These are phyloP conservation scores for Vachellia pachyceras DNA, from an alignment of 306 rosid genomes.

Conservation along the genomic window DNA sequence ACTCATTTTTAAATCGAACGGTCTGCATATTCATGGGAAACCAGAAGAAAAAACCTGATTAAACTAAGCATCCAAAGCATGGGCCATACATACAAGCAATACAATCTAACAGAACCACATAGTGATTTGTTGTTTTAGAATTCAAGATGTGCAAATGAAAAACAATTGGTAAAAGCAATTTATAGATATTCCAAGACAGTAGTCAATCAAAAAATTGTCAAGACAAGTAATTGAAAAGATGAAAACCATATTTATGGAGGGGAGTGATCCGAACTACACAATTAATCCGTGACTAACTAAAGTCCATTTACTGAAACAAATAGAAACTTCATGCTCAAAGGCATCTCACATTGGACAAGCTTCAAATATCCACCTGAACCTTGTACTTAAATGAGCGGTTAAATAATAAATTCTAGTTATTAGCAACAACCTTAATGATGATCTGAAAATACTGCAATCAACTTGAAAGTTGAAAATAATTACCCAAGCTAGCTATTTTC, in stretches of 20 bases:
- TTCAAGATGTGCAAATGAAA: not conserved
- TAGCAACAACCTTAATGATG: constrained; percentile 10
- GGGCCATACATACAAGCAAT: constrained; percentile 12
- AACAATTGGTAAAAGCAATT: not conserved
- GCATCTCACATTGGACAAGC: constrained; percentile 14
- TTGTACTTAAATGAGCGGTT: not conserved
- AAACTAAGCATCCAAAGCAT: constrained; percentile 2
- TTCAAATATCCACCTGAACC: constrained; percentile 4
- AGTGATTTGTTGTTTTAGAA: not conserved
- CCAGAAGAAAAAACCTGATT: constrained; percentile 9
- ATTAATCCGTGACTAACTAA: not conserved
- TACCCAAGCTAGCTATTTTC: not conserved
- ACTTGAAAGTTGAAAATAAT: not conserved
- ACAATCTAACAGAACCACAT: not conserved
- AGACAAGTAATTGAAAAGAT: not conserved
- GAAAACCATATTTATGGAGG: not conserved
- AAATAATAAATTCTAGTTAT: not conserved
- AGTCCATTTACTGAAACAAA: constrained; percentile 4
- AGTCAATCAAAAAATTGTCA: not conserved
- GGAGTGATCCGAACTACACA: not conserved
- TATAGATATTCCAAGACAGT: not conserved
- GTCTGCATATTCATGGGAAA: constrained; percentile 55
- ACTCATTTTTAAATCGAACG: constrained; percentile 91
- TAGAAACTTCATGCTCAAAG: not conserved
- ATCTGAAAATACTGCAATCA: not conserved